These are phyloP conservation scores for Dryadomyces sulphureus DNA, from an alignment of 2,329 filamentous ascomycete species.

Conservation along the genomic window DNA sequence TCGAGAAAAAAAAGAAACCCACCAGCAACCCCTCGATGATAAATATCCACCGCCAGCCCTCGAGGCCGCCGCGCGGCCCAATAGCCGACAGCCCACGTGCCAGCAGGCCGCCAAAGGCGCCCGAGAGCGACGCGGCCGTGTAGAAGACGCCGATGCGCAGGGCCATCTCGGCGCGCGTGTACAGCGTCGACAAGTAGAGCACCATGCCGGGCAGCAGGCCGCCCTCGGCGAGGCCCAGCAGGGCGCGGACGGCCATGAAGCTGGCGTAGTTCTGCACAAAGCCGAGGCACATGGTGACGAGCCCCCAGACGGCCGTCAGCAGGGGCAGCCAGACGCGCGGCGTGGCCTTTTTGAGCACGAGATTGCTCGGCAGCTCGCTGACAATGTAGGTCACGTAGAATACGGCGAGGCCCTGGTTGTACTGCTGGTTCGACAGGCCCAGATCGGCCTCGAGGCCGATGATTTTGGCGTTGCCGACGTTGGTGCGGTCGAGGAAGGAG, in stretches of 20 bases:
- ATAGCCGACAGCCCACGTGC: conserved; percentile 48
- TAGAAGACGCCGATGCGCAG: conserved; percentile 54
- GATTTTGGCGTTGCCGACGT: conserved; percentile 57
- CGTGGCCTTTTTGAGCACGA: conserved; percentile 46
- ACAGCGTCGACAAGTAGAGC: conserved; percentile 49
- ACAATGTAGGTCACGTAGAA: conserved; percentile 51
- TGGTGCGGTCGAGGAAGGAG: conserved; percentile 53
- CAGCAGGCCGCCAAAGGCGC: conserved; percentile 48
- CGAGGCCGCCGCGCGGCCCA: conserved; percentile 34
- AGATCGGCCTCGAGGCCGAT: conserved; percentile 45
- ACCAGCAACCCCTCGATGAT: conserved; percentile 42
- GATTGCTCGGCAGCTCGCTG: conserved; percentile 49
- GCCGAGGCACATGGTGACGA: conserved; percentile 41
- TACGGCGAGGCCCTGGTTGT: conserved; percentile 47
- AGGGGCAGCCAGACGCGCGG: conserved; percentile 45
- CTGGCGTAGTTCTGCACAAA: conserved; percentile 37
- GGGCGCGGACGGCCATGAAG: conserved; percentile 45
- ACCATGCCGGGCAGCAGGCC: conserved; percentile 50
- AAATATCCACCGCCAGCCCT: conserved; percentile 49
- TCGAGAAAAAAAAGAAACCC: neutral
- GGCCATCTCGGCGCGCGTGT: conserved; percentile 43
- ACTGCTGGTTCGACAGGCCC: conserved; percentile 43
- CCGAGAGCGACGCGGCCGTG: conserved; percentile 49
- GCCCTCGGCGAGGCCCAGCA: conserved; percentile 49
- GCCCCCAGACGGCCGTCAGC: conserved; percentile 41